These are phyloP conservation scores for Saururus chinensis DNA, from an alignment of 164 flowering plant species.

Conservation along the genomic window DNA sequence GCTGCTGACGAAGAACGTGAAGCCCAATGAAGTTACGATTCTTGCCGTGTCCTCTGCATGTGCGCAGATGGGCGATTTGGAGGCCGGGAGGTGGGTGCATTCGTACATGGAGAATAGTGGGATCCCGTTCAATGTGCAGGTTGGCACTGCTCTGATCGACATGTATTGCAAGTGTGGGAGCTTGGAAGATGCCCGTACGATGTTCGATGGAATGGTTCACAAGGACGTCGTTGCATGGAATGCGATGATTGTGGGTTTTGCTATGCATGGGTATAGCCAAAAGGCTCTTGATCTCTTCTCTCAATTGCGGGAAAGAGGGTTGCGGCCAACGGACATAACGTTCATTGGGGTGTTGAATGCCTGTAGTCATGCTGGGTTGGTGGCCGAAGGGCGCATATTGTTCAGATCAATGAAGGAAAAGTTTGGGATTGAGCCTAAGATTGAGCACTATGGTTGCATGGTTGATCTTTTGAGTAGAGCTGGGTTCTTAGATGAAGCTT, in stretches of 20 bases:
- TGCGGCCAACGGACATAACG: constrained; percentile 51
- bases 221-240: constrained; percentile 77
- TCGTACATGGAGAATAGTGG: constrained; percentile 31
- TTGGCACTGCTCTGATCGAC: constrained; percentile 61
- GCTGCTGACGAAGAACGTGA: constrained; percentile 25
- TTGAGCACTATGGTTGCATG: constrained; percentile 91
- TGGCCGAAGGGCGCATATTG: constrained; percentile 35
- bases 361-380: constrained; percentile 65
- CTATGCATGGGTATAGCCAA: constrained; percentile 54
- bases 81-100: constrained; percentile 70
- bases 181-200: constrained; percentile 58
- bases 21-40: constrained; percentile 50
- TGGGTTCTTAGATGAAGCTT: constrained; percentile 55
- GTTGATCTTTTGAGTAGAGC: constrained; percentile 79
- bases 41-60: constrained; percentile 63
- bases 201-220: constrained; percentile 34
- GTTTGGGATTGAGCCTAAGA: constrained; percentile 50
- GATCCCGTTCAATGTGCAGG: constrained; percentile 28
- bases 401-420: constrained; percentile 45
- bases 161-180: constrained; percentile 86
- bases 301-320: constrained; percentile 29
- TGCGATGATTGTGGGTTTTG: constrained; percentile 66
- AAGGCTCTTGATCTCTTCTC: constrained; percentile 43
- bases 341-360: constrained; percentile 60
- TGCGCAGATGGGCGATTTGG: constrained; percentile 48